Evolutionary conservation across 441 rosid genomes (phyloP), one percentile per base, ranked within the genome.

Genomic region (Geranium incanum): DNA sequence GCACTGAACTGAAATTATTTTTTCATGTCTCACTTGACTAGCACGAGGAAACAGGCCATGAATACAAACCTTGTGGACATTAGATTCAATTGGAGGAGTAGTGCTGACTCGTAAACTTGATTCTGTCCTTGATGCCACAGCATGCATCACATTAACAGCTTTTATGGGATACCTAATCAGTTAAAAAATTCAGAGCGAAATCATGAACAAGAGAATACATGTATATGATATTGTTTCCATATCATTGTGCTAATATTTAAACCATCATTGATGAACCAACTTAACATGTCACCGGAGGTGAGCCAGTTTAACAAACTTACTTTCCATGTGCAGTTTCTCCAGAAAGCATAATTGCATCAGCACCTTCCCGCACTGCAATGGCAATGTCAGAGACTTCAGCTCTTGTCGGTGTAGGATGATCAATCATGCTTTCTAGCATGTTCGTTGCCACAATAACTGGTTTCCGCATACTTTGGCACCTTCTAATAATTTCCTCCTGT

Each of bases 311-410:
- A 13, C 3, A 36, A 11, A 78, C 91, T 87, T 76, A 94, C 99
- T 87, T 90, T 82, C 99, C 97, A 15, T 92, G 99, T 23, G 99
- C 99, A 75, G 99, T 94, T 88, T 94, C 99, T 81, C 97, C 97
- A 70, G 97, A 94, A 69, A 94, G 95, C 97, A 94, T 94, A 84
- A 94, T 75, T 64, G 97, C 95, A 81, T 94, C 99, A 70, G 97
- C 88, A 67, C 97, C 97, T 82, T 92, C 97, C 68, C 94, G 88
- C 38, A 94, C 97, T 67, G 99, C 97, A 77, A 94, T 90, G 63
- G 99, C 95, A 55, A 94, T 92, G 78, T 94, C 99, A 36, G 97
- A 87, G 72, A 94, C 99, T 87, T 94, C 99, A n/a, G 99, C 99
- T 81, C 99, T 88, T 69, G 99, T 94, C 67, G 99, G 99, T 12